Evolutionary conservation across 2,329 filamentous ascomycete genomes (phyloP).

Genomic region (Colletotrichum tropicicola): DNA sequence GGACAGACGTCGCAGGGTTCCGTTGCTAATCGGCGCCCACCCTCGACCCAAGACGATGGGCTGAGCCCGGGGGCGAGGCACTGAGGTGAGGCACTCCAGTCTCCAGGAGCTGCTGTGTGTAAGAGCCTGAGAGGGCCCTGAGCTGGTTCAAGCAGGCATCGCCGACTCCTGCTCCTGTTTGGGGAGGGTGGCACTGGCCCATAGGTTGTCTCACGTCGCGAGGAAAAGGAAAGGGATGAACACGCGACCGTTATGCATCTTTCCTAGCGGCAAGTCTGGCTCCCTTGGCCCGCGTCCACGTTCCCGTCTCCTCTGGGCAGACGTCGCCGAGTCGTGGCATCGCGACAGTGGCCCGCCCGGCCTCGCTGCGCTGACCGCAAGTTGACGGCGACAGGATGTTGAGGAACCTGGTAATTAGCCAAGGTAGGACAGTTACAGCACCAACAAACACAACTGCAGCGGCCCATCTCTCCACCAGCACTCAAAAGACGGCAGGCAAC

Average conservation of each 20-base stretch:
- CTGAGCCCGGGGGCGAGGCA: too few species aligned
- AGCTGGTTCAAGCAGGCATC: background rate
- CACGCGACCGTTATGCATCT: slow-evolving; percentile 5
- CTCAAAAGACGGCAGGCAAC: background rate
- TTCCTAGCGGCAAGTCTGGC: background rate
- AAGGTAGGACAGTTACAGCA: too few species aligned
- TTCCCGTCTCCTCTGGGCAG: too few species aligned
- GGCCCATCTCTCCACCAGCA: too few species aligned
- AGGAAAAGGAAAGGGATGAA: slow-evolving; percentile 12
- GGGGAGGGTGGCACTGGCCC: slow-evolving; percentile 17
- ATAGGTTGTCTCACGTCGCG: slow-evolving; percentile 17
- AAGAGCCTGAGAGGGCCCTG: background rate
- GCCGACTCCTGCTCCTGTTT: slow-evolving; percentile 15
- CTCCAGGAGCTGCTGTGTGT: background rate
- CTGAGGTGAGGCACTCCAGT: too few species aligned
- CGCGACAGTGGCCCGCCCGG: background rate
- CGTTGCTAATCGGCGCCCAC: too few species aligned
- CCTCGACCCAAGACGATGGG: background rate
- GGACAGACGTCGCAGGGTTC: slow-evolving; percentile 1
- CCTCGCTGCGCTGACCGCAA: too few species aligned
- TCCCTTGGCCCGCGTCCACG: background rate
- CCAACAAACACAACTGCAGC: too few species aligned
- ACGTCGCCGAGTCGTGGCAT: too few species aligned
- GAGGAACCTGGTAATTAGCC: too few species aligned
- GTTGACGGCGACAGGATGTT: too few species aligned